A percentile compares a stretch with the other conserved stretches of the same genome.
Evolutionary conservation across 2,329 filamentous ascomycete species (phyloP).

Genomic region (Plenodomus lindquistii): DNA sequence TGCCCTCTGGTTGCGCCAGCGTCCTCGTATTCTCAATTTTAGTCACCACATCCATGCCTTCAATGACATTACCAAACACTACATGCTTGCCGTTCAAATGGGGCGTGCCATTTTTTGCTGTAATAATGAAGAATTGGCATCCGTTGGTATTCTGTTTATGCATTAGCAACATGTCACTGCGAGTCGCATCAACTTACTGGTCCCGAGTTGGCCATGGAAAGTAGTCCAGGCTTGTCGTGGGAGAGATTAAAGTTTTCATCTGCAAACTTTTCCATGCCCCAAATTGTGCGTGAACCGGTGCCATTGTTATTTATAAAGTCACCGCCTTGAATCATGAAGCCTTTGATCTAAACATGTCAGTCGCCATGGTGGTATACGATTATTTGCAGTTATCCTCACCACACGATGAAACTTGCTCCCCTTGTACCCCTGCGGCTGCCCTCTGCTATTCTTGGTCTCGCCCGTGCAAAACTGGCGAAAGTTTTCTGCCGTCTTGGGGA

Average conservation of each 20-base stretch:
- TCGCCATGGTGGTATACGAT: neutral
- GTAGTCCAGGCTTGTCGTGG: constrained; percentile 77
- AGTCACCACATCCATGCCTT: constrained; percentile 85
- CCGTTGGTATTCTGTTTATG: constrained; percentile 89
- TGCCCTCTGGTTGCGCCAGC: constrained; percentile 65
- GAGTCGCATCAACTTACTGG: constrained; percentile 63
- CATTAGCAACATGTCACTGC: neutral
- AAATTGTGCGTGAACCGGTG: constrained; percentile 85
- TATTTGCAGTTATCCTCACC: constrained; percentile 57
- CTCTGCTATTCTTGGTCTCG: constrained; percentile 77
- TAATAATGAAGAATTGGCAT: constrained; percentile 97
- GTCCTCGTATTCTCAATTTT: constrained; percentile 92
- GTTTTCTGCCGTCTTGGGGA: constrained; percentile 90
- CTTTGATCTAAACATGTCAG: constrained; percentile 69
- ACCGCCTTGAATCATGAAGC: constrained; percentile 97
- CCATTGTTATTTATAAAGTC: constrained; percentile 95
- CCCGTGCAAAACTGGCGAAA: constrained; percentile 97
- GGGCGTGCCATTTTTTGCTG: constrained; percentile 69
- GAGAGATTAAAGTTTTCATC: constrained; percentile 87
- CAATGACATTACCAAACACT: constrained; percentile 88
- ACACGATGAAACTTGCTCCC: constrained; percentile 92
- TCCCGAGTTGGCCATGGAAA: constrained; percentile 76
- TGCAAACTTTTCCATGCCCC: constrained; percentile 79
- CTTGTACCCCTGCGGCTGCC: constrained; percentile 89
- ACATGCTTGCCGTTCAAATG: constrained; percentile 94